A percentile compares a stretch with the other conserved stretches of the same genome.
These are phyloP conservation scores for Cenococcum geophilum DNA, from an alignment of 495 filamentous ascomycete genomes.

Conservation along the genomic window DNA sequence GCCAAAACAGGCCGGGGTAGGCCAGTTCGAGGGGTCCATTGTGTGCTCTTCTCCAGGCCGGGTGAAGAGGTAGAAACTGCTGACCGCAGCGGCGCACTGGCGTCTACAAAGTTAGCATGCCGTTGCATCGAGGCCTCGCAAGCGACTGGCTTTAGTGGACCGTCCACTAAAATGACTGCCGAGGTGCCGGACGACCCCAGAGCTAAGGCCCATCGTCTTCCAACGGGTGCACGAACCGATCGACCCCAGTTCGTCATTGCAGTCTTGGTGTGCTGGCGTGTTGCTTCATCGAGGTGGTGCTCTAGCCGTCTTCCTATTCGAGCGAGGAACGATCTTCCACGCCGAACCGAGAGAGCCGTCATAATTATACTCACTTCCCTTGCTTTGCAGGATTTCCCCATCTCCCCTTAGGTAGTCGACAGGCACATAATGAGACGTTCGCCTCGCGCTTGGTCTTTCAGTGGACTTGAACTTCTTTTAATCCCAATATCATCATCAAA, in stretches of 20 bases:
- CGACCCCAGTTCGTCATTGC: conserved; percentile 4
- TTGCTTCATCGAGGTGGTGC: too few relatives aligned
- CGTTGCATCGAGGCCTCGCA: conserved; percentile 13
- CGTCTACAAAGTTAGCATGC: conserved; percentile 3
- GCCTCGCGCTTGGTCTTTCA: not conserved
- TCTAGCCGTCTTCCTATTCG: too few relatives aligned
- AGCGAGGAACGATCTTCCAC: not conserved
- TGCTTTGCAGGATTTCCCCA: not conserved
- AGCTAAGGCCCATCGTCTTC: not conserved
- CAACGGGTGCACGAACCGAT: conserved; percentile 5
- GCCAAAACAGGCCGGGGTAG: conserved; percentile 16
- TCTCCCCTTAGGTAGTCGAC: not conserved
- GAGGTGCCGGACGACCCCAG: conserved; percentile 16
- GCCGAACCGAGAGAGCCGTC: not conserved
- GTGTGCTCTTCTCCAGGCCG: conserved; percentile 16
- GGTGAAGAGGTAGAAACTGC: conserved; percentile 13
- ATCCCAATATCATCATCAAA: not conserved
- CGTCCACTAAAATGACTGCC: conserved; percentile 20
- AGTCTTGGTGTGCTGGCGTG: too few relatives aligned
- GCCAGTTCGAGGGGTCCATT: conserved; percentile 7
- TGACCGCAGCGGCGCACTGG: not conserved
- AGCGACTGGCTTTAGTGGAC: conserved; percentile 25
- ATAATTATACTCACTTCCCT: not conserved
- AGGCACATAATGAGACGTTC: not conserved
- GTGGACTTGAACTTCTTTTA: not conserved